phyloP scores from a whole-genome alignment of 331 rosid genomes.

The Rosa hybrid region DNA sequence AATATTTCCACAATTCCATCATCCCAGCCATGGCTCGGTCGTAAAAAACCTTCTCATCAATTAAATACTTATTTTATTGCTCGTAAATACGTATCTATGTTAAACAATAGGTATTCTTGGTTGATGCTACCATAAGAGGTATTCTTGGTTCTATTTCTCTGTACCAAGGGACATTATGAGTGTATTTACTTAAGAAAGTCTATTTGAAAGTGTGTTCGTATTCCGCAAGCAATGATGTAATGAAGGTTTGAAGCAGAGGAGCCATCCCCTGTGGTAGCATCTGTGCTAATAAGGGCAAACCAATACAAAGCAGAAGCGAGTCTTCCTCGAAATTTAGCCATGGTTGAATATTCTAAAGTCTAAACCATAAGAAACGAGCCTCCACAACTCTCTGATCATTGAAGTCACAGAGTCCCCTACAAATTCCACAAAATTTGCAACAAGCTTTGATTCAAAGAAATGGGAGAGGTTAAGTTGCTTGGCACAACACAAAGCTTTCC shows the following conservation, averaged over 20 bases:
- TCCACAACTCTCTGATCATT: background rate
- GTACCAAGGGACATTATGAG: too few species aligned
- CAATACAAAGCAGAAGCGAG: background rate
- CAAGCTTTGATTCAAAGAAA: conserved; percentile 9
- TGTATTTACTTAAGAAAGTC: too few species aligned
- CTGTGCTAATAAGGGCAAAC: background rate
- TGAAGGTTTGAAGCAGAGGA: background rate
- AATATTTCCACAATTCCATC: too few species aligned
- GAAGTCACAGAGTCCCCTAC: too few species aligned
- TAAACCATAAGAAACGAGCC: background rate
- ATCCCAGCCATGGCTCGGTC: too few species aligned
- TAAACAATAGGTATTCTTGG: too few species aligned
- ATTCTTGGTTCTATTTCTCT: too few species aligned
- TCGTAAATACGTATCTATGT: too few species aligned
- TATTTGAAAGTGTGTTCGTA: background rate
- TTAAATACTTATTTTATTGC: too few species aligned
- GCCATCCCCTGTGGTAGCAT: background rate
- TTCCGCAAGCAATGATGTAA: background rate
- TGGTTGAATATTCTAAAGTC: background rate
- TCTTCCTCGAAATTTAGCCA: background rate
- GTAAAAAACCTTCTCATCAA: too few species aligned
- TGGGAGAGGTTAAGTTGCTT: conserved; percentile 54
- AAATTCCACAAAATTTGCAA: background rate
- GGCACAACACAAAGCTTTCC: conserved; percentile 44
- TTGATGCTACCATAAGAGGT: too few species aligned